Conservation (phyloP, 495 filamentous ascomycete species). For the Alectoria sarmentosa region DNA sequence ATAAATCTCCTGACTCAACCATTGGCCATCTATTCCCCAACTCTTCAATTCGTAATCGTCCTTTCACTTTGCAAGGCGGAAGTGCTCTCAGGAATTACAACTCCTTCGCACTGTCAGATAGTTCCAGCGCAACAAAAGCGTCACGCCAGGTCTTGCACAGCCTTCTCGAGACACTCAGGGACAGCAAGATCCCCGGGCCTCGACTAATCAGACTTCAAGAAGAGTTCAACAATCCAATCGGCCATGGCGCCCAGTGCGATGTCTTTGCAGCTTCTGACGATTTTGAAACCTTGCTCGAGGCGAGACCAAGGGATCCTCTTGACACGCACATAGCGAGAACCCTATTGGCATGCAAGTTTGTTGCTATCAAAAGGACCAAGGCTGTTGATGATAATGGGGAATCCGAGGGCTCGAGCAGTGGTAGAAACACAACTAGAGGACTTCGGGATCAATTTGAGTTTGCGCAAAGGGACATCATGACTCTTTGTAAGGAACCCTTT, state of each 20-base stretch:
- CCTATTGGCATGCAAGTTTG: neutral
- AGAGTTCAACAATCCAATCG: neutral
- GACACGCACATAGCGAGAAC: no score
- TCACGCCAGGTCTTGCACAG: neutral
- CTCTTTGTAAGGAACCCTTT: neutral
- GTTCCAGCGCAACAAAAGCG: neutral
- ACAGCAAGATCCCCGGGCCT: neutral
- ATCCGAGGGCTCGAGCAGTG: no score
- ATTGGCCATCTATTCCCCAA: no score
- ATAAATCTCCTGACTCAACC: no score
- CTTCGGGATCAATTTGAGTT: neutral
- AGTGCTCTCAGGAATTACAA: no score
- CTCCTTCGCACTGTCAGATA: no score
- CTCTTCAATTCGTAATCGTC: no score
- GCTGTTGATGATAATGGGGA: no score
- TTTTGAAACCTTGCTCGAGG: no score
- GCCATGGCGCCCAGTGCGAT: neutral
- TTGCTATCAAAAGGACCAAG: neutral
- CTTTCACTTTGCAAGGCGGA: no score
- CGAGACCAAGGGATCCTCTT: no score
- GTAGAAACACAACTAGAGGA: neutral
- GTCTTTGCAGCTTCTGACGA: neutral
- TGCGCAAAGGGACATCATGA: neutral
- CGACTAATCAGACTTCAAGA: neutral
- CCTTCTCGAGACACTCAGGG: neutral